These are phyloP conservation scores for Ophiostoma sp. DNA, from an alignment of 2,329 filamentous ascomycete genomes.

Conservation along the genomic window DNA sequence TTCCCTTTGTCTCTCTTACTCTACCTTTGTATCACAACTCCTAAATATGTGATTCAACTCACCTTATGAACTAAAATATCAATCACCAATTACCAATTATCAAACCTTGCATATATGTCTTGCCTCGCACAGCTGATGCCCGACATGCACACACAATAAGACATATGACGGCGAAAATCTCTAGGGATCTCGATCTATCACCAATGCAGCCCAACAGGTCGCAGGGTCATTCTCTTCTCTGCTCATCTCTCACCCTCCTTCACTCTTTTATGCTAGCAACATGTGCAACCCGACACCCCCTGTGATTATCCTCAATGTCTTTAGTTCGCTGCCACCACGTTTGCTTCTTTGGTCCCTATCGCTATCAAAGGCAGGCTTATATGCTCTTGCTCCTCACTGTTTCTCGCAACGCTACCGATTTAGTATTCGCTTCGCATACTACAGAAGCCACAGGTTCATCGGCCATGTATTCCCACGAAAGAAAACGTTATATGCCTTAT, in stretches of 20 bases:
- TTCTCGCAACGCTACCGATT: not conserved
- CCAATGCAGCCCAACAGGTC: not conserved
- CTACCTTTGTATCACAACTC: slow-evolving; percentile 8
- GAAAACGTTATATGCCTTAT: too few species aligned
- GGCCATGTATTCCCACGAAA: too few species aligned
- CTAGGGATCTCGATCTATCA: not conserved
- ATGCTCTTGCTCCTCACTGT: not conserved
- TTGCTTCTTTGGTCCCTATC: not conserved
- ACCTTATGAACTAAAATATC: slow-evolving; percentile 18
- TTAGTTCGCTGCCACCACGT: not conserved
- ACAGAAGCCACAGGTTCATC: not conserved
- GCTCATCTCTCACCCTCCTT: too few species aligned
- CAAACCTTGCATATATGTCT: not conserved
- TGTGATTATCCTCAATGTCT: not conserved
- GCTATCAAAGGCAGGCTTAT: not conserved
- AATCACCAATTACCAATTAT: not conserved
- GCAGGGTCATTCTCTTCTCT: not conserved
- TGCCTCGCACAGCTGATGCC: not conserved
- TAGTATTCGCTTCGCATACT: slow-evolving; percentile 4
- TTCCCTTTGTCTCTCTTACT: not conserved
- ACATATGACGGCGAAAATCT: not conserved
- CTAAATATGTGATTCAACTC: slow-evolving; percentile 20
- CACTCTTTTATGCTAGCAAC: too few species aligned
- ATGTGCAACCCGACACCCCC: too few species aligned
- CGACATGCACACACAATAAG: not conserved